Conservation (phyloP, 371 early-diverging fungal genomes). For the Zychaea mexicana region DNA sequence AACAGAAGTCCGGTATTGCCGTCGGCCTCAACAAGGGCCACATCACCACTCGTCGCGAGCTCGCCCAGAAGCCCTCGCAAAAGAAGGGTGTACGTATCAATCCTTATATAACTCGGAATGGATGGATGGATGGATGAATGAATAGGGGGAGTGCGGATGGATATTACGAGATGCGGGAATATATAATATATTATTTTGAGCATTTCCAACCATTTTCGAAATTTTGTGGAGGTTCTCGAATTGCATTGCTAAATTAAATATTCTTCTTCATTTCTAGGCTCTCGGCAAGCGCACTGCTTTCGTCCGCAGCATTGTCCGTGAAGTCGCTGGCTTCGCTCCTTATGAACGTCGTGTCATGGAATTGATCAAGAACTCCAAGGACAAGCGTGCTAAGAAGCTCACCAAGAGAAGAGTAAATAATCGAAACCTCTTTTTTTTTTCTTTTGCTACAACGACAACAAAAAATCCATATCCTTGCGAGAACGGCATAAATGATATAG, state of each 20-base stretch:
- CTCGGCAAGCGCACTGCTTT: conserved; percentile 87
- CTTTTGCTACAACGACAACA: background rate
- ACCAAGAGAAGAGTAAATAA: conserved; percentile 92
- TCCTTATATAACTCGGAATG: conserved; percentile 25
- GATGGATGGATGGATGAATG: conserved; percentile 27
- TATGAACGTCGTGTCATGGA: conserved; percentile 99
- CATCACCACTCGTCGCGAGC: conserved; percentile 82
- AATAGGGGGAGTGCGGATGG: background rate
- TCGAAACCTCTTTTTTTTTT: background rate
- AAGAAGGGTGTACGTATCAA: conserved; percentile 83
- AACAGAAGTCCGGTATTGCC: conserved; percentile 73
- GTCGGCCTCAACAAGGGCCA: conserved; percentile 86
- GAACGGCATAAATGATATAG: background rate
- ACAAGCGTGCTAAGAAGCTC: conserved; percentile 99
- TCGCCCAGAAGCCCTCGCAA: conserved; percentile 79
- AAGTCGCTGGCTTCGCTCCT: conserved; percentile 98
- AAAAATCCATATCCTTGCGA: background rate
- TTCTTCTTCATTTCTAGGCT: conserved; percentile 43
- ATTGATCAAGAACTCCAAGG: conserved; percentile 99
- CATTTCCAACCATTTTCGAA: too few species aligned
- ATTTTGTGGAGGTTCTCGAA: too few species aligned
- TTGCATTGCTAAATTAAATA: too few species aligned
- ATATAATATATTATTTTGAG: background rate
- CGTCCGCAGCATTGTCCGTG: conserved; percentile 94
- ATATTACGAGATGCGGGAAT: background rate